Base-by-base conservation (phyloP, 108 stramenopile genomes). In the Epithemia pelagica region DNA sequence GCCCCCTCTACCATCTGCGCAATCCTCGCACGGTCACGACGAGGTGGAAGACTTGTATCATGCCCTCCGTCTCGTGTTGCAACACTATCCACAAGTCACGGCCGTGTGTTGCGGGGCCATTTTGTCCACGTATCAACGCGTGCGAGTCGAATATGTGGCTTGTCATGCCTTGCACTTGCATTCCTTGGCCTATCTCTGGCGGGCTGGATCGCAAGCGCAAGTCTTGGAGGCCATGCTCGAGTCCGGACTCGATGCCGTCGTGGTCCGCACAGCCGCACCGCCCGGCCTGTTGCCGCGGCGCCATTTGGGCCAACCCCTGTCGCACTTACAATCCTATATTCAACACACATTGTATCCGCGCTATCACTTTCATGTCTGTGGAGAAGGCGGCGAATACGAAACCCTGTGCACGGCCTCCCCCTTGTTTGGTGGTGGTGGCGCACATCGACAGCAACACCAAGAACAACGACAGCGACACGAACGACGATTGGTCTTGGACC, bases 311-410 rank as follows among this genome's bases (percentile, higher is more conserved):
- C 78, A 84, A 61, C 80, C 83, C 0, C 61, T 93, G 55, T 30
- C 65, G 19, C 56, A 70, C 10, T 64, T 80, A 46, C 66, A 76
- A 28, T 66, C 77, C 56, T 30, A 59, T 20, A 71, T 68, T 26
- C 74, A 87, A 32, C 61, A 81, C 29, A 66, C 67, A 23, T 69
- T 97, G 63, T 69, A 97, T 57, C 72, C 89, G 18, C 81, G 72
- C 31, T 98, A 78, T 74, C 96, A 90, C 26, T 92, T 99, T 67
- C 92, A 98, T 75, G 78, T 95, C 0, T 95, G 92, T 29, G 99
- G 99, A 23, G 99, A 99, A 65, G 99, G 97, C 8, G 99, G 97
- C 2, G 99, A 99, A 79, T 99, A 97, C 78, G 99, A 99, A 77
- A 94, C 95, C 0, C 67, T 99, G 28, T 94, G 96, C 21, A 54